These are phyloP conservation scores for Fusarium siculi DNA, from an alignment of 2,329 filamentous ascomycete genomes.

Conservation along the genomic window DNA sequence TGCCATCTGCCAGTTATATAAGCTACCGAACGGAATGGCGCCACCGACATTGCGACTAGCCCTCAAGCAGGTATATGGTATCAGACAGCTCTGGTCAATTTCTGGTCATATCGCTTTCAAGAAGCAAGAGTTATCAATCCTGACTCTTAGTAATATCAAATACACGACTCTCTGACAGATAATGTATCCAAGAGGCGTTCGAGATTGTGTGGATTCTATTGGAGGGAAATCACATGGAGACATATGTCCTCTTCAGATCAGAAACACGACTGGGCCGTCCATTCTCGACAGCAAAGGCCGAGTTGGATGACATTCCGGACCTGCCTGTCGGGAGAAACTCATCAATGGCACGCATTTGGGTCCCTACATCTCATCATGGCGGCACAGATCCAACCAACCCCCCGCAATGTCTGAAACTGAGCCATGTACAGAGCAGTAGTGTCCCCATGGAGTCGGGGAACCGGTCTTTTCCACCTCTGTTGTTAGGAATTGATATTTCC, in stretches of 20 bases:
- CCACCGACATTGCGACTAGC: constrained; percentile 22
- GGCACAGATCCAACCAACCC: constrained; percentile 18
- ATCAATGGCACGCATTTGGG: constrained; percentile 22
- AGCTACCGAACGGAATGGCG: constrained; percentile 35
- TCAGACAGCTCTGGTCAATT: background rate
- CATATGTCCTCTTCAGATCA: background rate
- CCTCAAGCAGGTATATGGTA: constrained; percentile 14
- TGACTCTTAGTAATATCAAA: background rate
- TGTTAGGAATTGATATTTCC: background rate
- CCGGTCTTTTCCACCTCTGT: constrained; percentile 2
- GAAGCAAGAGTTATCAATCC: background rate
- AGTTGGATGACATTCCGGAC: constrained; percentile 9
- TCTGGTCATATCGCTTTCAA: constrained; percentile 2
- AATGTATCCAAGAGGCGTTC: background rate
- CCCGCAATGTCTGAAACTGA: constrained; percentile 34
- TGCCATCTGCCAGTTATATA: constrained; percentile 20
- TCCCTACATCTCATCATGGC: constrained; percentile 12
- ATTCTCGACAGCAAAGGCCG: background rate
- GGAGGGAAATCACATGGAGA: background rate
- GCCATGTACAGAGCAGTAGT: constrained; percentile 15
- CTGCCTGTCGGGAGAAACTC: constrained; percentile 7
- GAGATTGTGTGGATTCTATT: background rate
- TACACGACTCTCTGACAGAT: background rate
- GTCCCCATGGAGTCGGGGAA: constrained; percentile 7
- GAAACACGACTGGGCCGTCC: background rate